Evolutionary conservation across 2,329 filamentous ascomycete genomes (phyloP).

Genomic region (Venturia pyrina): DNA sequence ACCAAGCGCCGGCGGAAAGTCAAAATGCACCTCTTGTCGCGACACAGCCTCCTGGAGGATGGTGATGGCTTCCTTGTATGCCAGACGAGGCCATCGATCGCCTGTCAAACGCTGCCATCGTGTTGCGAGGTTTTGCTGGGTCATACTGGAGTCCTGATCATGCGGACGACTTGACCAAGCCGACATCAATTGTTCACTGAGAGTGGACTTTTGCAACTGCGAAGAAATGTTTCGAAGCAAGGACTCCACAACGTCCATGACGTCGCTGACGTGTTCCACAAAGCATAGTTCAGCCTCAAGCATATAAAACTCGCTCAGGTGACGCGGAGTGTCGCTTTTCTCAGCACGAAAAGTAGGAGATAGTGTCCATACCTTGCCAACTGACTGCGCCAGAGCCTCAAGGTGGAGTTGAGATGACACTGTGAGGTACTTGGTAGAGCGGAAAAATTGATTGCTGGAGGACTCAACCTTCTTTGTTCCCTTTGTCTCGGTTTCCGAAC

Average conservation of each 20-base stretch:
- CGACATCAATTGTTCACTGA: conserved; percentile 47
- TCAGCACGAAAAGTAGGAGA: conserved; percentile 92
- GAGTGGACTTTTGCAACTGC: conserved; percentile 37
- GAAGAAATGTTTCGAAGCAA: conserved; percentile 55
- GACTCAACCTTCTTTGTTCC: conserved; percentile 19
- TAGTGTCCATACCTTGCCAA: conserved; percentile 87
- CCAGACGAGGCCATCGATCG: conserved; percentile 79
- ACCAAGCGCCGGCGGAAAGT: conserved; percentile 59
- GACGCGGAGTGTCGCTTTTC: conserved; percentile 82
- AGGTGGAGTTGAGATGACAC: conserved; percentile 92
- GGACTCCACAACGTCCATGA: conserved; percentile 74
- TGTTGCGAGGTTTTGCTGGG: conserved; percentile 44
- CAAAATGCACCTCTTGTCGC: conserved; percentile 46
- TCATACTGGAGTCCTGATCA: conserved; percentile 24
- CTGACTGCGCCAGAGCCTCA: conserved; percentile 78
- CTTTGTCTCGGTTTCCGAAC: conserved; percentile 14
- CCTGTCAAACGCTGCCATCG: conserved; percentile 61
- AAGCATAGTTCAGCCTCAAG: conserved; percentile 86
- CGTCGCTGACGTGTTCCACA: conserved; percentile 53
- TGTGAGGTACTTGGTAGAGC: conserved; percentile 81
- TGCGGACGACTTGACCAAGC: conserved; percentile 21
- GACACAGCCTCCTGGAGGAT: conserved; percentile 51
- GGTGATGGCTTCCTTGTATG: conserved; percentile 69
- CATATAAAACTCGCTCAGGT: conserved; percentile 98
- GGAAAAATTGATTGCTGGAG: conserved; percentile 58